Evolutionary conservation across 2,329 filamentous ascomycete genomes (phyloP).

Genomic region (Chrysosporium keratinophilum): DNA sequence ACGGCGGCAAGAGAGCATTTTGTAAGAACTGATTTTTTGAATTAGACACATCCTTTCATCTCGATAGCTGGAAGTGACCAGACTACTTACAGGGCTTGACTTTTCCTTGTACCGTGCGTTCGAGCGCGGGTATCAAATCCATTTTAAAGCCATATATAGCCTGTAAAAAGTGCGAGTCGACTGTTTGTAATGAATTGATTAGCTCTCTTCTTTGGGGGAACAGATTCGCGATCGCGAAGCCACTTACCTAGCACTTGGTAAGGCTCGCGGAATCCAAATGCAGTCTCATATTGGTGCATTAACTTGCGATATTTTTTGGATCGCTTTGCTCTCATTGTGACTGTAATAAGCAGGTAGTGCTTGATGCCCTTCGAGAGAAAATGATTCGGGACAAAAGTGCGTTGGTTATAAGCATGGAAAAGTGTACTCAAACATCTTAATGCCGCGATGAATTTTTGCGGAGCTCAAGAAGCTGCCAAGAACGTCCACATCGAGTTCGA

Average conservation of each 20-base stretch:
- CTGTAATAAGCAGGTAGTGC: constrained; percentile 15
- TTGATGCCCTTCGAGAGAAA: background rate
- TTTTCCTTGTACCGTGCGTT: constrained; percentile 75
- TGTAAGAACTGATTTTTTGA: constrained; percentile 54
- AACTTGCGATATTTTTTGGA: constrained; percentile 75
- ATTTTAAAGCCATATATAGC: constrained; percentile 80
- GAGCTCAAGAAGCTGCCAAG: background rate
- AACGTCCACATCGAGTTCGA: background rate
- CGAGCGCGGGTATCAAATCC: constrained; percentile 66
- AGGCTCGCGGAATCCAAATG: constrained; percentile 83
- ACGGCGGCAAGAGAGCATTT: constrained; percentile 47
- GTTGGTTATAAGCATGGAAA: background rate
- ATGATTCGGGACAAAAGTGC: background rate
- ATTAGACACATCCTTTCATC: background rate
- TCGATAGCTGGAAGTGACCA: background rate
- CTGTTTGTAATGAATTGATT: constrained; percentile 28
- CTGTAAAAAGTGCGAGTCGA: constrained; percentile 75
- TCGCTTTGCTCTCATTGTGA: constrained; percentile 57
- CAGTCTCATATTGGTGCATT: constrained; percentile 81
- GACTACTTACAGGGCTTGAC: constrained; percentile 61
- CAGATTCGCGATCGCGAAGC: background rate
- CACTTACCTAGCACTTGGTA: constrained; percentile 70
- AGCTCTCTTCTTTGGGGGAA: background rate
- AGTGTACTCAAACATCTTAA: background rate
- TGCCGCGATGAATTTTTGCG: background rate